Evolutionary conservation across 768 basidiomycete genomes (phyloP), one percentile per base, ranked within the genome.

Genomic region (Nidularia pulvinata): DNA sequence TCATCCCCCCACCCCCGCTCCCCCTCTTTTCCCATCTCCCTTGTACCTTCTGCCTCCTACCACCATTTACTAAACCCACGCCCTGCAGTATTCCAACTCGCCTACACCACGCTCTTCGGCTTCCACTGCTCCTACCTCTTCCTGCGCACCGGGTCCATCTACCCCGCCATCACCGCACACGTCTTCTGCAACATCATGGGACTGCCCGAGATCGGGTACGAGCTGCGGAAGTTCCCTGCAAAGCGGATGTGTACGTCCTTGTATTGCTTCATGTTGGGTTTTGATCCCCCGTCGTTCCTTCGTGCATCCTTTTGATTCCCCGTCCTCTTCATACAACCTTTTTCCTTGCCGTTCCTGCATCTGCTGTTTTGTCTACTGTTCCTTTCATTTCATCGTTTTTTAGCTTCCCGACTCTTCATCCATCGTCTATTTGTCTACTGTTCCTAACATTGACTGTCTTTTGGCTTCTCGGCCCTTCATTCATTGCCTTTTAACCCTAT

Each of bases 141-240:
- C 71, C 76, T 96, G 6, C 84, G 90, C 48, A 94, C 95, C 4
- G 85, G 88, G 13, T 95, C 93, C 5, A 70, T 98, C 54, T 68
- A 88, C 33, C 88, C 94, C 1, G 77, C 95, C 2, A 78, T 95
- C 51, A 69, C 80, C 7, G 85, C 93, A 0, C 97, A 99, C 64
- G 71, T 89, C 1, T 96, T 94, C 65, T 98, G 97, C 76, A 99
- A 99, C 64, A 67, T 90, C 48, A 95, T 98, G 92, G 95, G 95
- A 1, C 61, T 98, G 33, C 97, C 96, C 2, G 78, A 85, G 50
- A 78, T 88, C 25, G 63, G 57, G 0, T 68, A 73, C 33, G 92
- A 94, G 54, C 61, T 91, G 35, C 59, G 61, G 39, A 66, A 70
- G 51, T 84, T 80, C 59, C 85, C 85, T 0, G 22, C 72, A 74